Evolutionary conservation across 108 stramenopile genomes (phyloP).

Genomic region (Pseudonitzschia pungens): DNA sequence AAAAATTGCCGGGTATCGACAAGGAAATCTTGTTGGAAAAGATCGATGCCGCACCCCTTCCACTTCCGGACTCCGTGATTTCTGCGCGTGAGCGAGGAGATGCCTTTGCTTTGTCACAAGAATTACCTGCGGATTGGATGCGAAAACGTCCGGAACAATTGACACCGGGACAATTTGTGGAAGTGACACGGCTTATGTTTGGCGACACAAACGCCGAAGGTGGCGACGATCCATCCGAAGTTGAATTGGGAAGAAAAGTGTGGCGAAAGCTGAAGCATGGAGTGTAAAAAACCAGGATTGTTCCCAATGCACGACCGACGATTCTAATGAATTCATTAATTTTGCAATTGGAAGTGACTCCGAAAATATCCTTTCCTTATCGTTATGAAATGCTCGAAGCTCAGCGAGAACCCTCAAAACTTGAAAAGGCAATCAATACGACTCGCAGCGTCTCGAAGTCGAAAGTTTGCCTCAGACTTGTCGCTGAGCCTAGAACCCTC

Average conservation of each 20-base stretch:
- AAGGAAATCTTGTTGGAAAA: conserved; percentile 43
- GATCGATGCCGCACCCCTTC: conserved; percentile 50
- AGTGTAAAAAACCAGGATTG: conserved; percentile 14
- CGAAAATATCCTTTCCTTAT: too few relatives aligned
- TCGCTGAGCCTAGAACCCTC: too few relatives aligned
- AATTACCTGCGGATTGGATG: conserved; percentile 82
- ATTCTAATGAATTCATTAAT: neutral
- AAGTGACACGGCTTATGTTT: conserved; percentile 82
- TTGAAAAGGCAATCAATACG: too few relatives aligned
- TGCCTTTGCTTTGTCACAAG: conserved; percentile 66
- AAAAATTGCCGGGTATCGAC: conserved; percentile 59
- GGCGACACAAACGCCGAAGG: conserved; percentile 33
- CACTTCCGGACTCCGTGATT: conserved; percentile 52
- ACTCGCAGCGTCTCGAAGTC: too few relatives aligned
- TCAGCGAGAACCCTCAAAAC: too few relatives aligned
- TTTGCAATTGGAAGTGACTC: neutral
- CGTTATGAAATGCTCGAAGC: too few relatives aligned
- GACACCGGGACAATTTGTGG: conserved; percentile 91
- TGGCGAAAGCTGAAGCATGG: conserved; percentile 94
- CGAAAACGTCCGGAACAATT: conserved; percentile 91
- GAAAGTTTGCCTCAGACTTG: too few relatives aligned
- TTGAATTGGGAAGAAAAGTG: conserved; percentile 75
- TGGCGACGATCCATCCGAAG: conserved; percentile 15
- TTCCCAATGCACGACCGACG: neutral
- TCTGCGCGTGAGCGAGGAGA: conserved; percentile 57